Conservation (phyloP, 2,329 filamentous ascomycete species). For the Samsoniella hepiali region DNA sequence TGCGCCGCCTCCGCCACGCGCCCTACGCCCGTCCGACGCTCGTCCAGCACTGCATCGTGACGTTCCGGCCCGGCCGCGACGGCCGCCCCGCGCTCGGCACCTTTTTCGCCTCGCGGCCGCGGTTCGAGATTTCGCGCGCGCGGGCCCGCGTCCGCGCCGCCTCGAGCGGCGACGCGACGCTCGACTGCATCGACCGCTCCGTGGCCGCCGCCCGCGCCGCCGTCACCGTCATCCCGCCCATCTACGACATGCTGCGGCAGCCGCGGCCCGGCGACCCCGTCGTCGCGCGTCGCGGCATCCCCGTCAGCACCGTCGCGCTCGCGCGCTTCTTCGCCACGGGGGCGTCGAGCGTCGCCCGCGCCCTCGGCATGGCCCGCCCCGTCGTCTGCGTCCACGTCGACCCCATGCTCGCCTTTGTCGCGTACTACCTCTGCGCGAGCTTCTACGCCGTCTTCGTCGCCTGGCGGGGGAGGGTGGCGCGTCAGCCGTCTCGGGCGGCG, state of each 20-base stretch:
- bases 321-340: conserved; percentile 12
- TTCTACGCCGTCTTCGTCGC: background rate
- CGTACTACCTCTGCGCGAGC: conserved; percentile 10
- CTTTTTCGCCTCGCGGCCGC: background rate
- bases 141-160: background rate
- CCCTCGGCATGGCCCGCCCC: background rate
- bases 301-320: conserved; percentile 1
- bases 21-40: background rate
- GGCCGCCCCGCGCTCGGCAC: conserved; percentile 12
- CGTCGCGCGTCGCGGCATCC: background rate
- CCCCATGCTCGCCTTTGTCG: conserved; percentile 11
- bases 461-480: background rate
- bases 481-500: background rate
- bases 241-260: conserved; percentile 5
- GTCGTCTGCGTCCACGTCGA: conserved; percentile 13
- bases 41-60: conserved; percentile 16
- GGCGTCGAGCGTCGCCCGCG: conserved; percentile 7
- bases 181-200: conserved; percentile 11
- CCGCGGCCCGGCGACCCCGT: background rate
- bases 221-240: conserved; percentile 3
- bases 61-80: conserved; percentile 8
- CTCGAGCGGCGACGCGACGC: background rate
- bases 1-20: background rate
- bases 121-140: background rate
- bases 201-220: background rate